A percentile compares a stretch with the other conserved stretches of the same genome.
Conservation (phyloP, 2,329 filamentous ascomycete species). For the Colletotrichum camelliae region DNA sequence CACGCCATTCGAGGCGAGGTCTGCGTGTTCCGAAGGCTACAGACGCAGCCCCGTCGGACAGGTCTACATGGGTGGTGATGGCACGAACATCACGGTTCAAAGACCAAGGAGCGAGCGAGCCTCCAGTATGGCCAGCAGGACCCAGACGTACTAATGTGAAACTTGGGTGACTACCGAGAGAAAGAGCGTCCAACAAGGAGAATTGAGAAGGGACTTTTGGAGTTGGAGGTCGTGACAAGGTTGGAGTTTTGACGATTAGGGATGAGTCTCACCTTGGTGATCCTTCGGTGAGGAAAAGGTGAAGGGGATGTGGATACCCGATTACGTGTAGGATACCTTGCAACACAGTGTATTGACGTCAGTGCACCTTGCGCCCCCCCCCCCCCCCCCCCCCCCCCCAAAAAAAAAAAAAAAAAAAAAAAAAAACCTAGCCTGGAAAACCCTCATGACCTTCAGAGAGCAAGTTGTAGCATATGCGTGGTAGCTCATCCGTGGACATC, state of each 20-base stretch:
- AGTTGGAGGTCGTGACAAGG: neutral
- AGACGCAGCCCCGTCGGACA: neutral
- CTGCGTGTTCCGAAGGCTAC: neutral
- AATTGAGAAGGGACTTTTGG: neutral
- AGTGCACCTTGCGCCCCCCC: neutral
- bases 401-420: neutral
- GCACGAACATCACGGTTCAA: neutral
- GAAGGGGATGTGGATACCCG: neutral
- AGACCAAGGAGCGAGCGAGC: neutral
- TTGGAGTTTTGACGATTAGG: neutral
- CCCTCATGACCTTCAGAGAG: neutral
- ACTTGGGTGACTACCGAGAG: neutral
- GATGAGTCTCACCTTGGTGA: neutral
- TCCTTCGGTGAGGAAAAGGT: neutral
- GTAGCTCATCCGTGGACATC: neutral
- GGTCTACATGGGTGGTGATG: neutral
- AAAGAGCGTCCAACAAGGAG: neutral
- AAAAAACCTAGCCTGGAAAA: neutral
- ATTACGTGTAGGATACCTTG: neutral
- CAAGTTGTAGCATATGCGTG: neutral
- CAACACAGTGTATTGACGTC: neutral
- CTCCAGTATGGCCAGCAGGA: neutral
- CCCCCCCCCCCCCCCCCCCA: too few species aligned
- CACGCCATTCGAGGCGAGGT: neutral
- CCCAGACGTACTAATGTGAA: neutral